These are phyloP conservation scores for Aspergillus eucalypticola DNA, from an alignment of 2,329 filamentous ascomycete genomes.

Conservation along the genomic window DNA sequence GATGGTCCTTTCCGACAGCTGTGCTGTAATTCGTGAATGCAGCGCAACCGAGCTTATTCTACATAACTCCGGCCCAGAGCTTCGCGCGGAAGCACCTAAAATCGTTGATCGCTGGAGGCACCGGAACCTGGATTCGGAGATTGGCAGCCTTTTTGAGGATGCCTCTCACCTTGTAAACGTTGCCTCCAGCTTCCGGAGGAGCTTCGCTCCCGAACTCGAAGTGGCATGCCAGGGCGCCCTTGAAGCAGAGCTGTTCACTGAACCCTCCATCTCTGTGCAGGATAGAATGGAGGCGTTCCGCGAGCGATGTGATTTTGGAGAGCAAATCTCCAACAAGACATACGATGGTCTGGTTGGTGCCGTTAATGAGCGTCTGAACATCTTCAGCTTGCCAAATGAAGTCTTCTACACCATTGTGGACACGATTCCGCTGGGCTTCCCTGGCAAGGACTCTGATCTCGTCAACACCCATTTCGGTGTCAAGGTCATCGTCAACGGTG, in stretches of 20 bases:
- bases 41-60: slow-evolving; percentile 73
- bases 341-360: slow-evolving; percentile 68
- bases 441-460: slow-evolving; percentile 44
- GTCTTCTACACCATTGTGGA: slow-evolving; percentile 55
- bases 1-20: slow-evolving; percentile 79
- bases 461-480: slow-evolving; percentile 71
- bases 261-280: slow-evolving; percentile 67
- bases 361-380: slow-evolving; percentile 65
- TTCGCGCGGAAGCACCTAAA: slow-evolving; percentile 40
- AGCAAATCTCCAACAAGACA: slow-evolving; percentile 79
- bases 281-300: slow-evolving; percentile 78
- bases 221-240: slow-evolving; percentile 68
- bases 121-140: slow-evolving; percentile 44
- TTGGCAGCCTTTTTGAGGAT: slow-evolving; percentile 56
- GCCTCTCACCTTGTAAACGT: slow-evolving; percentile 67
- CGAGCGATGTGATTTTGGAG: slow-evolving; percentile 73
- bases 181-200: slow-evolving; percentile 68
- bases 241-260: slow-evolving; percentile 71
- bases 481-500: slow-evolving; percentile 71
- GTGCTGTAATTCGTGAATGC: slow-evolving; percentile 77
- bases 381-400: slow-evolving; percentile 49
- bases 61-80: slow-evolving; percentile 60
- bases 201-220: slow-evolving; percentile 68
- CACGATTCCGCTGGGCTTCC: slow-evolving; percentile 47
- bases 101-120: slow-evolving; percentile 46